These are phyloP conservation scores for Phalaenopsis aphrodite DNA, from an alignment of 106 monocot genomes.

Conservation along the genomic window DNA sequence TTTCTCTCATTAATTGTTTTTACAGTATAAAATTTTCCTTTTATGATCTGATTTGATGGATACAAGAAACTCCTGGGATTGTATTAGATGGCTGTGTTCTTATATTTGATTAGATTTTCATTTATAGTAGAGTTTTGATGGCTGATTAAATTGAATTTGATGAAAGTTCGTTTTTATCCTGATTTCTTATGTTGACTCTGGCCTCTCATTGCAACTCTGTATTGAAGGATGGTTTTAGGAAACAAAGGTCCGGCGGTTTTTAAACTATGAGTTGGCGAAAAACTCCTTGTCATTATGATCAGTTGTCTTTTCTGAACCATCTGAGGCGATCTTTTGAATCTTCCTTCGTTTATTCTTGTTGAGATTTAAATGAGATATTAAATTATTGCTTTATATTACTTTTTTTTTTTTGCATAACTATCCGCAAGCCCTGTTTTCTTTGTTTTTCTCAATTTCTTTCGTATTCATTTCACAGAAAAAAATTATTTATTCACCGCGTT, in stretches of 20 bases:
- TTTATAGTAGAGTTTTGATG: constrained; percentile 1
- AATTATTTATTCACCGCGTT: no score
- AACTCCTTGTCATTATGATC: no score
- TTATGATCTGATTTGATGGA: not conserved
- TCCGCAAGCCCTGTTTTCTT: no score
- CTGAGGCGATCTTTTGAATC: not conserved
- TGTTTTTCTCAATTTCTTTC: no score
- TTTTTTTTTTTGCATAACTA: not conserved
- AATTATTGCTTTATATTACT: not conserved
- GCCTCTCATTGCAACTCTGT: not conserved
- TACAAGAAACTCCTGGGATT: not conserved
- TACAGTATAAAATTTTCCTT: not conserved
- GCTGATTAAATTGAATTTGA: not conserved
- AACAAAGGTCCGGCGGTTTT: not conserved
- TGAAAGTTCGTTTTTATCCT: not conserved
- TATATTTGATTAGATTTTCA: not conserved
- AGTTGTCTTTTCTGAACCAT: not conserved
- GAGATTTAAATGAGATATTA: not conserved
- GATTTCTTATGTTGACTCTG: not conserved
- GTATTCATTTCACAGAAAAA: no score
- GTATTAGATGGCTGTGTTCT: not conserved
- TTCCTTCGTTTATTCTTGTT: not conserved
- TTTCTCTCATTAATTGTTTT: not conserved
- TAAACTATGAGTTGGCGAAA: no score
- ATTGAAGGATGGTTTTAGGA: not conserved